Conservation (phyloP, 176 grass and related monocot species). For the Saccharum officinarum region DNA sequence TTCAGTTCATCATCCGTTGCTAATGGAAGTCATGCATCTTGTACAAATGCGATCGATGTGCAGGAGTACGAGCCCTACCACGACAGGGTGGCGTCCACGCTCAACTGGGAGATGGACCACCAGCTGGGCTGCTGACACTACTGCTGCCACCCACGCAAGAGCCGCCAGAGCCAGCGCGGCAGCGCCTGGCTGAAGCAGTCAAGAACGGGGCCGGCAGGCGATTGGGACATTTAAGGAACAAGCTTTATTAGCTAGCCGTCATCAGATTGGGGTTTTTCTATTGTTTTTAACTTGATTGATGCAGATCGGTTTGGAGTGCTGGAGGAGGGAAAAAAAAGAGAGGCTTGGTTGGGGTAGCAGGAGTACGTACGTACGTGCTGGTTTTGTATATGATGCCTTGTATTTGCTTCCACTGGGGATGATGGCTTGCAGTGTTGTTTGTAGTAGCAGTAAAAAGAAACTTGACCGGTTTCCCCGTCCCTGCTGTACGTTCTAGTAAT, state of each 20-base stretch:
- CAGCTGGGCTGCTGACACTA: slow-evolving; percentile 38
- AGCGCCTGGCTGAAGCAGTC: background rate
- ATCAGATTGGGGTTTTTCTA: slow-evolving; percentile 15
- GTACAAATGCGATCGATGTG: background rate
- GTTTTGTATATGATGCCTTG: slow-evolving; percentile 36
- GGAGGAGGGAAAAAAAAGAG: background rate
- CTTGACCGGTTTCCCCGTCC: background rate
- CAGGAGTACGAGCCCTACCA: slow-evolving; percentile 92
- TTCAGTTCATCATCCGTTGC: too few relatives aligned
- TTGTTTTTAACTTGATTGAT: slow-evolving; percentile 20
- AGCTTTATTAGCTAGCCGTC: background rate
- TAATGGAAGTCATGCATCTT: background rate
- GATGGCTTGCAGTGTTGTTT: background rate
- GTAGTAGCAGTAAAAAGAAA: background rate
- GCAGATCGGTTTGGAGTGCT: slow-evolving; percentile 1
- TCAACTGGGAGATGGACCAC: slow-evolving; percentile 82
- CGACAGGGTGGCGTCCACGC: slow-evolving; percentile 81
- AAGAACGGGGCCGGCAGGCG: background rate
- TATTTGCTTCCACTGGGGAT: slow-evolving; percentile 23
- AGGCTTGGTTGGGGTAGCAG: slow-evolving; percentile 22
- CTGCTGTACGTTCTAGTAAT: background rate
- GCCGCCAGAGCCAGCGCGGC: background rate
- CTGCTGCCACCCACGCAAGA: background rate
- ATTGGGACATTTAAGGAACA: background rate
- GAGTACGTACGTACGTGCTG: background rate